A percentile compares a stretch with the other conserved stretches of the same genome.
Conservation (phyloP, 257 asterid genomes). For the Cruciata laevipes region DNA sequence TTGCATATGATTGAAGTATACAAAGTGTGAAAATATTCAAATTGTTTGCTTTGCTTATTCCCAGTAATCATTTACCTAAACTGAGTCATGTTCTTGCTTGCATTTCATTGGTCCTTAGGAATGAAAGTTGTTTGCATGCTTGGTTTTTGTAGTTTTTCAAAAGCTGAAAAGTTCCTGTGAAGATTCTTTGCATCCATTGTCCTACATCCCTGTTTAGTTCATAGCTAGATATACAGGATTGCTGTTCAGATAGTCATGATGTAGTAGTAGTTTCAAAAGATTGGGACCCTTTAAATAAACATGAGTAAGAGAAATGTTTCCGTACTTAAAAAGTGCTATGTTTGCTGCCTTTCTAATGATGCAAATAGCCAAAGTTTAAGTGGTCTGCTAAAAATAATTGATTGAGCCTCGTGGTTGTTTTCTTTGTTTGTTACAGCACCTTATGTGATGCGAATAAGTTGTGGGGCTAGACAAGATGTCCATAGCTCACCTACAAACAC, state of each 20-base stretch:
- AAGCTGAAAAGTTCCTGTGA: not conserved
- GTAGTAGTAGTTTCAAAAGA: not conserved
- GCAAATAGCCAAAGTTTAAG: not conserved
- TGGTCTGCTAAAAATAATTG: not conserved
- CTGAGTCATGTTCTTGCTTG: not conserved
- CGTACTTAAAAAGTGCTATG: not conserved
- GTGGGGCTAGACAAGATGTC: slow-evolving; percentile 83
- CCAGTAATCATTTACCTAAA: not conserved
- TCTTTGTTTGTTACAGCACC: slow-evolving; percentile 47
- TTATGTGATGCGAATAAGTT: slow-evolving; percentile 85
- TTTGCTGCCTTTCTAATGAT: not conserved
- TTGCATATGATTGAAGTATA: not conserved
- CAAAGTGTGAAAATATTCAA: not conserved
- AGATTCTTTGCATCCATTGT: not conserved
- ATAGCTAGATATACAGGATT: not conserved
- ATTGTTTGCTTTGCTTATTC: not conserved
- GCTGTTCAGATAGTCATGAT: not conserved
- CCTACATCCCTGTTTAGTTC: not conserved
- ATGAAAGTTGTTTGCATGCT: not conserved
- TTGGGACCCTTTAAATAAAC: not conserved
- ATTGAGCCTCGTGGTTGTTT: slow-evolving; percentile 6
- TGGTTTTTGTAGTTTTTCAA: not conserved
- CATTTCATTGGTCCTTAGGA: not conserved
- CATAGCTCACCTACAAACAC: slow-evolving; percentile 66
- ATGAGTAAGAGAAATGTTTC: not conserved